Base-by-base conservation (phyloP, 306 rosid genomes). In the Erythrophleum fordii region DNA sequence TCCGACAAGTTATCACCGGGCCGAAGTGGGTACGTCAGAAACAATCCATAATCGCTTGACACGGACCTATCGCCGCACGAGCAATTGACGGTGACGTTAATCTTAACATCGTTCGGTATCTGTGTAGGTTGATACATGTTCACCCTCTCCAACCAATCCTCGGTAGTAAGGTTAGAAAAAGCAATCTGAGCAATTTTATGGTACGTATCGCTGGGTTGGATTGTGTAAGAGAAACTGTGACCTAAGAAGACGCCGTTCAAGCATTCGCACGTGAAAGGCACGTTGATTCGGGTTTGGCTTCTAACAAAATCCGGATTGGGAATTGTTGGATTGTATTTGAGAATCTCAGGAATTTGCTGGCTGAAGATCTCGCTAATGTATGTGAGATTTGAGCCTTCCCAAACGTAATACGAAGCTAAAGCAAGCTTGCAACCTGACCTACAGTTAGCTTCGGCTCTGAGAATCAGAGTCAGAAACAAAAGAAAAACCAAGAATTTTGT, bases 191-290 rank as follows among this genome's bases (percentile, higher is more conserved):
- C 91, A 75, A 92, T 11, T 0, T 0, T 3, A 0, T 0, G 20
- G 39, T 92, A 92, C 0, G 87, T 88, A 74, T 86, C 88, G 1
- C 49, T 66, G n/a, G 3, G 18, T 55, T 78, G 87, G 2, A 72
- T 44, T 5, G 5, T 34, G 92, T 90, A 90, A 10, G 78, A 59
- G 81, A 90, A 90, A 8, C 90, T 89, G 73, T 90, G 93, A 2
- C 97, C 92, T 25, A 82, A 25, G 76, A 90, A 92, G 16, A n/a
- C 82, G 29, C 81, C 77, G 52, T 86, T 86, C 53, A 92, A 71
- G 77, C 97, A 92, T 0, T 89, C 90, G 17, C 97, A 92, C 5
- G 87, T 73, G 69, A 89, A 92, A 1, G 97, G 95, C 16, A 90
- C 89, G 73, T 82, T 85, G 78, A 92, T 67, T 34, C 88, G 53